Evolutionary conservation across 2,329 filamentous ascomycete species (phyloP).

Genomic region (Penicillium sp.): DNA sequence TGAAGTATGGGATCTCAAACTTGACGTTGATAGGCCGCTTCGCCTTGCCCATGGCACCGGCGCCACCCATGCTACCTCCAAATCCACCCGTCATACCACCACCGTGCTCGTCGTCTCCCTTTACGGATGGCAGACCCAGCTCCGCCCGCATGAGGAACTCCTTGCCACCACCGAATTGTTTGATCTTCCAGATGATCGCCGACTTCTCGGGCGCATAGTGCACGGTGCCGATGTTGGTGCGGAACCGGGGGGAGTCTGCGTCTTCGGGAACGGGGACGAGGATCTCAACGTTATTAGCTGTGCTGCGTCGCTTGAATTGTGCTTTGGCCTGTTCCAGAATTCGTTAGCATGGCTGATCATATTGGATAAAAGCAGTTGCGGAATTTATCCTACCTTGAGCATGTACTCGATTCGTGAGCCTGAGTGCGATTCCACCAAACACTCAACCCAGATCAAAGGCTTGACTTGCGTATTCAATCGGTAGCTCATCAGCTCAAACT

Average conservation of each 20-base stretch:
- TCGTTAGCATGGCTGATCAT: background rate
- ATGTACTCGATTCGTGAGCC: constrained; percentile 97
- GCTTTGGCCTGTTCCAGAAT: constrained; percentile 66
- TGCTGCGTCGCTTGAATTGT: constrained; percentile 96
- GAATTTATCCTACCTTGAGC: constrained; percentile 67
- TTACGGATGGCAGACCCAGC: constrained; percentile 87
- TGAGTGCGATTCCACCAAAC: constrained; percentile 92
- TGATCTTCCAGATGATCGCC: constrained; percentile 99
- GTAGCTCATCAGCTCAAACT: constrained; percentile 99
- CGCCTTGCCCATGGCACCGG: constrained; percentile 74
- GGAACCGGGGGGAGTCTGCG: constrained; percentile 91
- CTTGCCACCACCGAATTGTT: constrained; percentile 98
- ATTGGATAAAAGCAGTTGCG: background rate
- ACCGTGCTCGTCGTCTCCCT: constrained; percentile 91
- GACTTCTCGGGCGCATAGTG: constrained; percentile 98
- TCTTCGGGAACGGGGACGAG: constrained; percentile 96
- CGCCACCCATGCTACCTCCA: constrained; percentile 92
- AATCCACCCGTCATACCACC: constrained; percentile 98
- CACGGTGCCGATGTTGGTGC: constrained; percentile 94
- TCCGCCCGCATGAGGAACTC: constrained; percentile 99
- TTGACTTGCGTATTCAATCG: constrained; percentile 98
- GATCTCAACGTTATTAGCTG: constrained; percentile 98
- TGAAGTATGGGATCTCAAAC: constrained; percentile 99
- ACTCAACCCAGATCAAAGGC: constrained; percentile 98
- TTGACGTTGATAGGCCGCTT: constrained; percentile 98